Base-by-base conservation (phyloP, 352 stramenopile genomes). In the Phytophthora hibernalis region DNA sequence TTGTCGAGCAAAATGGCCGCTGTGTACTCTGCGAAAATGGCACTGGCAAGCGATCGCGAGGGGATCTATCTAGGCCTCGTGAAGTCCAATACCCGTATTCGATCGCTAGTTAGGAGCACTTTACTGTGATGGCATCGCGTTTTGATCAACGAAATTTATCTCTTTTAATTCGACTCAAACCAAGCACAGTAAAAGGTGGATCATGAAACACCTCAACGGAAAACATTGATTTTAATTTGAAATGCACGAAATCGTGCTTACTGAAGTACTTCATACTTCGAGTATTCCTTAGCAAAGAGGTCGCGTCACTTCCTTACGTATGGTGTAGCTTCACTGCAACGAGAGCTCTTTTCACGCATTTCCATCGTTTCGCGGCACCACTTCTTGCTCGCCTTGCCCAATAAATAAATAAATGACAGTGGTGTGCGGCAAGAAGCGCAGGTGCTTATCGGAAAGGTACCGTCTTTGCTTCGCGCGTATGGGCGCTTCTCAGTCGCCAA, bases 351-450 rank as follows among this genome's bases (percentile, higher is more conserved):
- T 48, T 35, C 44, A 54, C 10, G 28, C 21, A 52, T 16, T 10
- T 37, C 15, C 40, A 28, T 37, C 15, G 21, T 40, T 51, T 60
- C 10, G 44, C 42, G 28, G 28, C 43, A 21, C 44, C 28, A 20
- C 30, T 64, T 58, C 53, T 54, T 61, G 28, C 16, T 64, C 22
- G 33, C 51, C 7, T 40, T 55, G 40, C 56, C 50, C 52, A 75
- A 72, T 68, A 75, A 74, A 75, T 68, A 75, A 75, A 71, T 75
- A 75, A 72, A 71, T 72, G 55, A 71, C 57, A 21, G 52, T 53
- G 60, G 52, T 55, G n/a, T 56, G 16, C 22, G 60, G 20, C 43
- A 65, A 65, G 58, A 70, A 74, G 20, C 16, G n/a, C 55, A 50
- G 8, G 11, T 49, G 11, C 21, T 30, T 35, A 42, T 9, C 5